Evolutionary conservation across 108 stramenopile species (phyloP).

Genomic region (Seminavis robusta): DNA sequence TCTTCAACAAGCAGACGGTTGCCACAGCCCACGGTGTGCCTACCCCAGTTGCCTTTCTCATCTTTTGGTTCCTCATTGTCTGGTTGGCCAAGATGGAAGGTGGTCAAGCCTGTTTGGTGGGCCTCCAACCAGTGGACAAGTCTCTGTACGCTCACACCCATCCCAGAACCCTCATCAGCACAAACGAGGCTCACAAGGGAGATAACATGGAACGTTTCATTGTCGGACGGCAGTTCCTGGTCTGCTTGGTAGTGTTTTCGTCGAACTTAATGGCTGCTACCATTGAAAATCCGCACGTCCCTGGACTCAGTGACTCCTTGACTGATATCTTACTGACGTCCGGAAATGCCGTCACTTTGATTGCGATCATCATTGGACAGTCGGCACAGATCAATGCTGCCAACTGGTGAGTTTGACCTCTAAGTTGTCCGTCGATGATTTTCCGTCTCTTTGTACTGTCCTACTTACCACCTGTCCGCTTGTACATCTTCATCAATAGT

Average conservation of each 20-base stretch:
- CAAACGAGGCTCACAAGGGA: constrained; percentile 37
- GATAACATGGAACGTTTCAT: constrained; percentile 51
- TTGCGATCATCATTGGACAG: constrained; percentile 61
- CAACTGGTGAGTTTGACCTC: too few relatives aligned
- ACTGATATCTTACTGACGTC: constrained; percentile 33
- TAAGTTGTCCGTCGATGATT: too few relatives aligned
- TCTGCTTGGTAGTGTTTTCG: constrained; percentile 40
- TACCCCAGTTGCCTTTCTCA: constrained; percentile 35
- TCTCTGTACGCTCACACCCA: constrained; percentile 42
- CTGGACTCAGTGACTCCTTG: constrained; percentile 10
- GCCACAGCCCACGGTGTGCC: constrained; percentile 28
- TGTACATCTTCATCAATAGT: too few relatives aligned
- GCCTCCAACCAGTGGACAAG: constrained; percentile 16
- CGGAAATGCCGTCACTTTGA: constrained; percentile 65
- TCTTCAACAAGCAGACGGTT: constrained; percentile 42
- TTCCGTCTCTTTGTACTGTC: constrained; percentile 36
- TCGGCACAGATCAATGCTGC: constrained; percentile 49
- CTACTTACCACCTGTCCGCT: too few relatives aligned
- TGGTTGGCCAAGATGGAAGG: constrained; percentile 29
- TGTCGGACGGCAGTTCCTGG: constrained; percentile 54
- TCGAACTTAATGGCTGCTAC: constrained; percentile 30
- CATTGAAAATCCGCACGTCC: constrained; percentile 12
- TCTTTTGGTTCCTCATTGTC: constrained; percentile 22
- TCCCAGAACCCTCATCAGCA: constrained; percentile 33
- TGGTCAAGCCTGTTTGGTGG: constrained; percentile 31